phyloP scores from a whole-genome alignment of 352 stramenopile species.

The Poterioochromonas sp. region DNA sequence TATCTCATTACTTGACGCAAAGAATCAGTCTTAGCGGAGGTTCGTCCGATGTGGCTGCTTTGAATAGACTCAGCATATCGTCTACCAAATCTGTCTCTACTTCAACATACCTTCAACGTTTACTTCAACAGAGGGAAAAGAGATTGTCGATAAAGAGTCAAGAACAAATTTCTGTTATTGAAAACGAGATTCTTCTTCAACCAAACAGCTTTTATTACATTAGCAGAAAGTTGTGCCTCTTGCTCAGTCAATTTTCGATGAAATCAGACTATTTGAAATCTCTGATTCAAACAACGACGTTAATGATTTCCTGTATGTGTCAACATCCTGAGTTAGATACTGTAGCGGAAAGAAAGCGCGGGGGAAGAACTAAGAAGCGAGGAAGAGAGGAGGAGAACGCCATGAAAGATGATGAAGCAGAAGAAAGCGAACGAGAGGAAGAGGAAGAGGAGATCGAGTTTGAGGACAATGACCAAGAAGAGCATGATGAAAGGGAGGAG shows the following conservation, averaged over 20 bases:
- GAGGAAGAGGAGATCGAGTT: not conserved
- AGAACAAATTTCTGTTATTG: too few species aligned
- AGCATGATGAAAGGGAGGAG: too few species aligned
- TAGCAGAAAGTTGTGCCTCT: not conserved
- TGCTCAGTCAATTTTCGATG: constrained; percentile 1
- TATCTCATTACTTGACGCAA: too few species aligned
- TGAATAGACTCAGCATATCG: too few species aligned
- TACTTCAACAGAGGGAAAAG: too few species aligned
- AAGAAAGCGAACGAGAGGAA: not conserved
- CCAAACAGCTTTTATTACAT: constrained; percentile 16
- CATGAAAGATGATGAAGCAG: not conserved
- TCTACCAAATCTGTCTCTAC: too few species aligned
- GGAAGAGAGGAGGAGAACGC: not conserved
- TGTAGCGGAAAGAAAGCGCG: not conserved
- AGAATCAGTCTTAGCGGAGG: too few species aligned
- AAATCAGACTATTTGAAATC: not conserved
- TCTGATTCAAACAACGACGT: not conserved
- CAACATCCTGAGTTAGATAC: constrained; percentile 17
- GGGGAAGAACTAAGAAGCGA: not conserved
- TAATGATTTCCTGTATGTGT: not conserved
- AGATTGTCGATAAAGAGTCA: too few species aligned
- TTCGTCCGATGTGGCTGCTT: too few species aligned
- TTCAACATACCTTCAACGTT: too few species aligned
- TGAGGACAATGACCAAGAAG: too few species aligned
- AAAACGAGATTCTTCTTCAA: not conserved